Evolutionary conservation across 225 moss, liverwort and hornwort species (phyloP).

Genomic region (Pleurozium schreberi): DNA sequence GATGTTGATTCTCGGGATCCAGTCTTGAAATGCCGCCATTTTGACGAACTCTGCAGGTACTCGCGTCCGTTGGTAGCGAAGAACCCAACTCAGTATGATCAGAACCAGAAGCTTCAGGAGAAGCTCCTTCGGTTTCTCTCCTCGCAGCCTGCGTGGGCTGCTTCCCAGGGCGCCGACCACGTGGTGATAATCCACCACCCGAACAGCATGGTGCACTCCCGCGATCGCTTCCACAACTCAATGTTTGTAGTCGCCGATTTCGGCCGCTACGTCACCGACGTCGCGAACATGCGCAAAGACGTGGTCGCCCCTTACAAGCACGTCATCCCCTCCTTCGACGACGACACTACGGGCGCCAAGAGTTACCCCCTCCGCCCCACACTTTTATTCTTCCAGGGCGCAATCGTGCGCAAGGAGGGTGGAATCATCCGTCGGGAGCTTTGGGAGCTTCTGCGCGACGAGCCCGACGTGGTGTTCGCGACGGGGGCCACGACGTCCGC

Average conservation of each 20-base stretch:
- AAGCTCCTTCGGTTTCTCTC: slow-evolving; percentile 10
- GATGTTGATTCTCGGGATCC: background rate
- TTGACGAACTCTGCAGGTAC: background rate
- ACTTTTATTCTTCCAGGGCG: slow-evolving; percentile 30
- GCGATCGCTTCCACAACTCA: slow-evolving; percentile 19
- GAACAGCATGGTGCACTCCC: slow-evolving; percentile 28
- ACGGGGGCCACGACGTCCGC: slow-evolving; percentile 4
- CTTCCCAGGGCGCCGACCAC: slow-evolving; percentile 22
- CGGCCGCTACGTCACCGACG: slow-evolving; percentile 21
- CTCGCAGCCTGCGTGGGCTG: slow-evolving; percentile 37
- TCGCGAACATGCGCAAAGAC: slow-evolving; percentile 51
- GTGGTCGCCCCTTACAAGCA: slow-evolving; percentile 71
- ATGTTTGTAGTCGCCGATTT: slow-evolving; percentile 64
- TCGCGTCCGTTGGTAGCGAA: background rate
- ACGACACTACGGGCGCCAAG: background rate
- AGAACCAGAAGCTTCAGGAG: slow-evolving; percentile 23
- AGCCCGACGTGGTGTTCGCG: slow-evolving; percentile 13
- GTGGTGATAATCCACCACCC: slow-evolving; percentile 69
- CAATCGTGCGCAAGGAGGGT: slow-evolving; percentile 28
- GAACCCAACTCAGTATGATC: background rate
- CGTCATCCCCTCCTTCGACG: slow-evolving; percentile 18
- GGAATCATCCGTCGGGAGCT: slow-evolving; percentile 30
- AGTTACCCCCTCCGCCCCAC: background rate
- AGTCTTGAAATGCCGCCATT: background rate
- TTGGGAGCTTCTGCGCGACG: background rate